Conservation (phyloP, 192 early-diverging fungal species). For the Coemansia brasiliensis region DNA sequence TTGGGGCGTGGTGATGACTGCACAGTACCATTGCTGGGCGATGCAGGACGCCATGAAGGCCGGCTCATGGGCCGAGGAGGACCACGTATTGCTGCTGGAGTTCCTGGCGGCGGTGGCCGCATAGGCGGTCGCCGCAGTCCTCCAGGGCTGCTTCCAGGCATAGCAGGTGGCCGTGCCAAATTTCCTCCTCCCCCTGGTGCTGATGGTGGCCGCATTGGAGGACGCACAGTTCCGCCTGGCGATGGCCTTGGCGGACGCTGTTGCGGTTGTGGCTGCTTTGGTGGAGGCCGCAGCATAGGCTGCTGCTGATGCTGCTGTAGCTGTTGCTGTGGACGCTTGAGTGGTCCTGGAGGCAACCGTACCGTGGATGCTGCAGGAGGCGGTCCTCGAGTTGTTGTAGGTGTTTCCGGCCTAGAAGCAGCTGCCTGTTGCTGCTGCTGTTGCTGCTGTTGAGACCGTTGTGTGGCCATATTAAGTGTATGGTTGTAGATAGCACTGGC, state of each 20-base stretch:
- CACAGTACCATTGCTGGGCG: no score
- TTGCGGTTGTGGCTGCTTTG: background rate
- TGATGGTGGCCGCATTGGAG: background rate
- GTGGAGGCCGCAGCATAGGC: slow-evolving; percentile 1
- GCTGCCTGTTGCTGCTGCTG: background rate
- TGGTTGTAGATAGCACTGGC: slow-evolving; percentile 55
- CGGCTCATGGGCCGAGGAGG: background rate
- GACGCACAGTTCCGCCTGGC: background rate
- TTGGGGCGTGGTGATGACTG: no score
- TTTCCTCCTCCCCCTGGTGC: background rate
- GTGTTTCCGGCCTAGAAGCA: background rate
- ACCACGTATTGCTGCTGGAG: background rate
- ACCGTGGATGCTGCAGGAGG: background rate
- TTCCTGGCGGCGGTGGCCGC: background rate
- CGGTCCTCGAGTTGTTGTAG: background rate
- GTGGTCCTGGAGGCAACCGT: background rate
- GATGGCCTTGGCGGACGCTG: background rate
- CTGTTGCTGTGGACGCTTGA: slow-evolving; percentile 1
- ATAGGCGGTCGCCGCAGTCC: slow-evolving; percentile 2
- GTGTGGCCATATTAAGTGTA: slow-evolving; percentile 37
- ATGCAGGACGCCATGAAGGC: no score
- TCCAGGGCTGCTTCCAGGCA: background rate
- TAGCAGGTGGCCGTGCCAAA: background rate
- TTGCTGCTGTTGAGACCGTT: slow-evolving; percentile 21
- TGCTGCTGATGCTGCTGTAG: slow-evolving; percentile 2